Conservation (phyloP, 2,329 filamentous ascomycete genomes). For the Chaetomium sp. region DNA sequence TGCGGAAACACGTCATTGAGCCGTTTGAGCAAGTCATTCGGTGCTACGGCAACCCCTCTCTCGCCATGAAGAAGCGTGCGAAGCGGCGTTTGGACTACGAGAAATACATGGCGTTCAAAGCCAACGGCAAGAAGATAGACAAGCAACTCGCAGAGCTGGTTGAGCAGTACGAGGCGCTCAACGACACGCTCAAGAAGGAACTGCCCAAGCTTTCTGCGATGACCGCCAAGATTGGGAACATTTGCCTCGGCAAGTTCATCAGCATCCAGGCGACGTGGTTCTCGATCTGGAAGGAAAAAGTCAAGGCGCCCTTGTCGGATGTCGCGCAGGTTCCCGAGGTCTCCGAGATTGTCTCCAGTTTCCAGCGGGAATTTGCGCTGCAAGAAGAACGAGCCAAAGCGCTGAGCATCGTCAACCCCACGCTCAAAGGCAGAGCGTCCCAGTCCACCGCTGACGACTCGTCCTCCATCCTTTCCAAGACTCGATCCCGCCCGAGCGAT, state of each 20-base stretch:
- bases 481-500: slow-evolving; percentile 43
- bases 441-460: slow-evolving; percentile 54
- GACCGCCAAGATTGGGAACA: slow-evolving; percentile 77
- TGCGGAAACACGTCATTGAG: slow-evolving; percentile 77
- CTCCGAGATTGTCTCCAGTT: slow-evolving; percentile 67
- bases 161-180: slow-evolving; percentile 84
- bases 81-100: slow-evolving; percentile 90
- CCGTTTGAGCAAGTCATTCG: slow-evolving; percentile 41
- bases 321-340: slow-evolving; percentile 57
- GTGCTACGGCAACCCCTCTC: slow-evolving; percentile 69
- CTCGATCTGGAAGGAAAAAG: slow-evolving; percentile 74
- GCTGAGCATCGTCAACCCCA: slow-evolving; percentile 72
- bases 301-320: slow-evolving; percentile 66
- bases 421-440: slow-evolving; percentile 48
- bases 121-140: slow-evolving; percentile 78
- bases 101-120: slow-evolving; percentile 68
- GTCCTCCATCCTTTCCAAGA: slow-evolving; percentile 40
- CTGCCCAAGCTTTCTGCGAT: slow-evolving; percentile 75
- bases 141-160: slow-evolving; percentile 77
- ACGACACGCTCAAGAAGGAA: slow-evolving; percentile 89
- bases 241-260: slow-evolving; percentile 76
- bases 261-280: slow-evolving; percentile 81
- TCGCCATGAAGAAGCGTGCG: slow-evolving; percentile 88
- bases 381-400: slow-evolving; percentile 65
- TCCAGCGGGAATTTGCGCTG: slow-evolving; percentile 71